Conservation (phyloP, 805 yeast genomes). For the Wickerhamiella slavikovae region DNA sequence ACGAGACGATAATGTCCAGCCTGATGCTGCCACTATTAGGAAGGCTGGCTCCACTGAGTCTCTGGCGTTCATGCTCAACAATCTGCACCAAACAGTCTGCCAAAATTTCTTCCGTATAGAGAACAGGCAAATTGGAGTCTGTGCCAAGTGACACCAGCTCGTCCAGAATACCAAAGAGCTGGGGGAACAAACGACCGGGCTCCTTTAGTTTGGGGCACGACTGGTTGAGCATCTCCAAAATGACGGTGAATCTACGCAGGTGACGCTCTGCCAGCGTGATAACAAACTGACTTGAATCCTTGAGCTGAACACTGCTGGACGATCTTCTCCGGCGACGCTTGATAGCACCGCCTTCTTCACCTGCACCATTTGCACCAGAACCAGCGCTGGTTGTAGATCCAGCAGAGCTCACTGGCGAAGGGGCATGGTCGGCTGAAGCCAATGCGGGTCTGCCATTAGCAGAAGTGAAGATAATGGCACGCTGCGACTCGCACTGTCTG, state of each 20-base stretch:
- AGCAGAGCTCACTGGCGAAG: too few species aligned
- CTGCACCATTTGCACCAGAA: not conserved
- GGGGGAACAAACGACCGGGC: constrained; percentile 13
- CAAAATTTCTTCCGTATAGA: constrained; percentile 76
- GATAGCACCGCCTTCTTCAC: constrained; percentile 8
- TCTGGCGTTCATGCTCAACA: constrained; percentile 24
- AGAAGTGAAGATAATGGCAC: constrained; percentile 19
- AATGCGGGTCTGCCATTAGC: constrained; percentile 3
- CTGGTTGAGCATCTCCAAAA: constrained; percentile 60
- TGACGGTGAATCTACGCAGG: constrained; percentile 52
- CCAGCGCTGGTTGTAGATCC: too few species aligned
- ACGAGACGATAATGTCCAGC: constrained; percentile 78
- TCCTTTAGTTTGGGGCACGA: constrained; percentile 8
- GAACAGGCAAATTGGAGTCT: constrained; percentile 80
- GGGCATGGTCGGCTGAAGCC: too few species aligned
- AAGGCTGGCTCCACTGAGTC: too few species aligned
- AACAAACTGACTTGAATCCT: constrained; percentile 28
- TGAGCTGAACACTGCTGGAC: constrained; percentile 40
- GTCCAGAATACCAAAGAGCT: constrained; percentile 20
- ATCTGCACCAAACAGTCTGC: constrained; percentile 68
- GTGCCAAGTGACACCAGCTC: constrained; percentile 42
- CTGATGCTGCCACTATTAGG: constrained; percentile 35
- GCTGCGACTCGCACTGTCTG: constrained; percentile 34
- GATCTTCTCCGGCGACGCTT: constrained; percentile 59
- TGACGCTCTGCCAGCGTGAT: constrained; percentile 59